A percentile compares a stretch with the other conserved stretches of the same genome.
These are phyloP conservation scores for Dothidotthia symphoricarpi DNA, from an alignment of 2,329 filamentous ascomycete species.

Conservation along the genomic window DNA sequence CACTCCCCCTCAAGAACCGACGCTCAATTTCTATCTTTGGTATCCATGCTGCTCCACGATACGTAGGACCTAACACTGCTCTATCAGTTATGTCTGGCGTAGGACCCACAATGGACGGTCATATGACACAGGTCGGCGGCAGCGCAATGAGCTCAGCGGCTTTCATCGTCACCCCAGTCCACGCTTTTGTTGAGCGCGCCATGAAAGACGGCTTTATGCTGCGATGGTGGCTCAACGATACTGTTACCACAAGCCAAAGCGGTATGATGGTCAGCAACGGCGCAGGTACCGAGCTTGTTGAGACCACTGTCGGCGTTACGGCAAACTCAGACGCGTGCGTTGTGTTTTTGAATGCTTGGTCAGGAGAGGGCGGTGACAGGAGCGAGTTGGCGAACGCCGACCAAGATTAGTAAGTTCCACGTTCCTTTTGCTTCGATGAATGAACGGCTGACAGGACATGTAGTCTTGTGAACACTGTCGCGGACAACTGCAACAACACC, in stretches of 20 bases:
- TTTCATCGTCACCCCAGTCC: conserved; percentile 6
- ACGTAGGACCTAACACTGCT: conserved; percentile 11
- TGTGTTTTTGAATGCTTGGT: conserved; percentile 20
- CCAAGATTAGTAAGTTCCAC: conserved; percentile 4
- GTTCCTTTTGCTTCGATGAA: neutral
- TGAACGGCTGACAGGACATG: conserved; percentile 1
- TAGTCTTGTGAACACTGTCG: conserved; percentile 43
- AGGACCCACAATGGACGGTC: conserved; percentile 9
- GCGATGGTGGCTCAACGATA: conserved; percentile 14
- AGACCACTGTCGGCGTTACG: conserved; percentile 9
- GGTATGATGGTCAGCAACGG: conserved; percentile 9
- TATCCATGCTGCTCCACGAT: conserved; percentile 5
- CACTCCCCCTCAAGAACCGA: conserved; percentile 47
- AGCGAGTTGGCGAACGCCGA: conserved; percentile 7
- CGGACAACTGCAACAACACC: conserved; percentile 49
- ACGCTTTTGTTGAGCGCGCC: conserved; percentile 9
- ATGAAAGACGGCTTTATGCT: conserved; percentile 10
- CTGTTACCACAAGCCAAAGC: conserved; percentile 3
- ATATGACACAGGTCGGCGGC: conserved; percentile 10
- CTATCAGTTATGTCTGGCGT: conserved; percentile 9
- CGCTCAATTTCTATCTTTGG: conserved; percentile 7
- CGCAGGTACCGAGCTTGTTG: conserved; percentile 6
- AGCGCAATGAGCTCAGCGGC: conserved; percentile 11
- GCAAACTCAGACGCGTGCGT: conserved; percentile 14
- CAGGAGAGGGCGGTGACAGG: conserved; percentile 11